A percentile compares a stretch with the other conserved stretches of the same genome.
phyloP scores from a whole-genome alignment of 257 asterid species.

The Solanum habrochaites region DNA sequence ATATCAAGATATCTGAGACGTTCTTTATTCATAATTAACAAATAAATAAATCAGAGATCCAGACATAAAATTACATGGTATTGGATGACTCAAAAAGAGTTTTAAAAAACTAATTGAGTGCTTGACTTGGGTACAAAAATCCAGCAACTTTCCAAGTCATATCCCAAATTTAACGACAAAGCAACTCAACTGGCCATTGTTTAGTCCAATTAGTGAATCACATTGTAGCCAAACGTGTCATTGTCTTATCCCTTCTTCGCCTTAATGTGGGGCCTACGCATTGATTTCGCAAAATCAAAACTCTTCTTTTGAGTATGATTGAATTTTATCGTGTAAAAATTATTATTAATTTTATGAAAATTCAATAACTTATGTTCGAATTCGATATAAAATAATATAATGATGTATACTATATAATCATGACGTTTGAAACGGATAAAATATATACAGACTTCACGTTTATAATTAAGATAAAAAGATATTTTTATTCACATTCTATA shows the following conservation, averaged over 20 bases:
- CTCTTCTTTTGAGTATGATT: not conserved
- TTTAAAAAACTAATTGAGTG: not conserved
- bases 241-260: not conserved
- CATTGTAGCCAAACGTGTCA: not conserved
- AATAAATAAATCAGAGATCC: too few species aligned
- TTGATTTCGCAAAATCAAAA: not conserved
- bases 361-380: not conserved
- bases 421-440: fast-evolving
- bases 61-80: not conserved
- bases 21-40: too few species aligned
- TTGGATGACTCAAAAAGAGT: not conserved
- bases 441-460: too few species aligned
- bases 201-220: not conserved
- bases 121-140: not conserved
- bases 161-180: not conserved
- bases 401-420: fast-evolving
- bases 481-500: too few species aligned
- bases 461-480: too few species aligned
- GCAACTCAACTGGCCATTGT: not conserved
- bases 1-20: too few species aligned
- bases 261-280: not conserved
- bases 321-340: not conserved
- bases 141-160: not conserved
- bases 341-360: fast-evolving
- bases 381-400: not conserved